A percentile compares a stretch with the other conserved stretches of the same genome.
Conservation (phyloP, 1,284 basidiomycete species). For the Austropuccinia psidii region DNA sequence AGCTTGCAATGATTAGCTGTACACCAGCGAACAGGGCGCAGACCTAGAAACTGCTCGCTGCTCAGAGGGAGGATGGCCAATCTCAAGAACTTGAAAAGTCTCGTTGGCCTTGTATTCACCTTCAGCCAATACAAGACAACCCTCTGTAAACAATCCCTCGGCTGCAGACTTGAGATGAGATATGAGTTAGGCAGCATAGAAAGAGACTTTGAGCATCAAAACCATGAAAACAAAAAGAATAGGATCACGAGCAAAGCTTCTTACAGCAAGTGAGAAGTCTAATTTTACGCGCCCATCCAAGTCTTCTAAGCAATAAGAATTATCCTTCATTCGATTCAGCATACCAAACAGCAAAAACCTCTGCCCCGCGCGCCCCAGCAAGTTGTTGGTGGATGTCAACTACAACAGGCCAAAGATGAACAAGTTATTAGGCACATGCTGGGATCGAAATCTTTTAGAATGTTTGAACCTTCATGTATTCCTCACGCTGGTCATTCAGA, state of each 20-base stretch:
- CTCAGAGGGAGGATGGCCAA: constrained; percentile 96
- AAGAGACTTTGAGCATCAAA: neutral
- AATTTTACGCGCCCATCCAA: constrained; percentile 81
- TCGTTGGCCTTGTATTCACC: constrained; percentile 93
- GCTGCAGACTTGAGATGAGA: constrained; percentile 65
- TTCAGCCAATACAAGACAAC: constrained; percentile 87
- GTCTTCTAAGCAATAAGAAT: constrained; percentile 83
- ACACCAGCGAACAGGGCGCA: neutral
- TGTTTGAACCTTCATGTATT: constrained; percentile 64
- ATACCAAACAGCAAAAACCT: constrained; percentile 91
- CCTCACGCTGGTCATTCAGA: constrained; percentile 56
- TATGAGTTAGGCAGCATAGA: neutral
- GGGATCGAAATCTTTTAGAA: neutral
- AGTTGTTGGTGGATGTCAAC: constrained; percentile 92
- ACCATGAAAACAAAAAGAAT: no score
- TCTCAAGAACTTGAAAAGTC: constrained; percentile 76
- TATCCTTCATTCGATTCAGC: constrained; percentile 80
- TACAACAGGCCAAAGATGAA: constrained; percentile 46
- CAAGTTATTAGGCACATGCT: neutral
- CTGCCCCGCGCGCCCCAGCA: constrained; percentile 80
- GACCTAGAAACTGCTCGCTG: constrained; percentile 70
- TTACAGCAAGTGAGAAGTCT: constrained; percentile 77
- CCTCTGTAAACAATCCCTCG: constrained; percentile 94
- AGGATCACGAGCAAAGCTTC: constrained; percentile 42
- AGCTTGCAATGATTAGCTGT: neutral